Conservation (phyloP, 495 filamentous ascomycete species). For the Penicillium daleae region DNA sequence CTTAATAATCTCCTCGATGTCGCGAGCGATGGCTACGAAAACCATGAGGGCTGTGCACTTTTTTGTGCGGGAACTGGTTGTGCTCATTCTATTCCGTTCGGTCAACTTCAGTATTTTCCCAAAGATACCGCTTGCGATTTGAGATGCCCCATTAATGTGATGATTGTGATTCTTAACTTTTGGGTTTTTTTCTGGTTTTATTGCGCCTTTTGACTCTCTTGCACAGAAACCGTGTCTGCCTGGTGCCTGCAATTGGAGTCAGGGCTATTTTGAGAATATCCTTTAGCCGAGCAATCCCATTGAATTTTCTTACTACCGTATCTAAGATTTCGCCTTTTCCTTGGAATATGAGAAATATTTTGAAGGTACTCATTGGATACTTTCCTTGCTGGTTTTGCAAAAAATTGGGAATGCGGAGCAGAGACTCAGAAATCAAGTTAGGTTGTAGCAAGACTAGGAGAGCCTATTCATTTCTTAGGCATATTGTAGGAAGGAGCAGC, state of each 20-base stretch:
- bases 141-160: neutral
- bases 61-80: neutral
- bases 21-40: neutral
- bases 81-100: neutral
- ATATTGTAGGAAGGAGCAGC: neutral
- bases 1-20: neutral
- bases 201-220: neutral
- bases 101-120: neutral
- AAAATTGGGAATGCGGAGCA: neutral
- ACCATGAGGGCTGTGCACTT: neutral
- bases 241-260: neutral
- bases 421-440: too few relatives aligned
- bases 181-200: neutral
- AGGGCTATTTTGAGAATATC: slow-evolving; percentile 17
- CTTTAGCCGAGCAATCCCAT: slow-evolving; percentile 20
- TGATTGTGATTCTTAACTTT: neutral
- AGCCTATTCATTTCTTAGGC: neutral
- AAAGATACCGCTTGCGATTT: neutral
- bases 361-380: too few relatives aligned
- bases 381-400: too few relatives aligned
- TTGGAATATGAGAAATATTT: too few relatives aligned
- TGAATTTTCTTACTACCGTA: too few relatives aligned
- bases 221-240: neutral
- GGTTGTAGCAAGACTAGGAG: too few relatives aligned
- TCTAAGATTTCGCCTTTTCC: too few relatives aligned